phyloP scores from a whole-genome alignment of 1,284 basidiomycete species.

The Leccinum pallidistipes region DNA sequence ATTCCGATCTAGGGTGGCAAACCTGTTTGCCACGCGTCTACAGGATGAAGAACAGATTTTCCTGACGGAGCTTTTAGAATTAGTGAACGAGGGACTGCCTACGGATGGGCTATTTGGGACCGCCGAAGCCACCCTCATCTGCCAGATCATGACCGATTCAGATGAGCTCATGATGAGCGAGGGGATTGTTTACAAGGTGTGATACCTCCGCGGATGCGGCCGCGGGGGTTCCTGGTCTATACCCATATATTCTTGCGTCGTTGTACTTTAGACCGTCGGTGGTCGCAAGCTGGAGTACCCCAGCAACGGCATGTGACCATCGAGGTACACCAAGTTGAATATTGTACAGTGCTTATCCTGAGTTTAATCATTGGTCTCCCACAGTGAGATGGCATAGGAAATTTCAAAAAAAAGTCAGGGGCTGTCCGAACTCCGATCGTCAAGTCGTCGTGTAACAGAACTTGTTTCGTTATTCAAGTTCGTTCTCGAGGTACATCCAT shows the following conservation, averaged over 20 bases:
- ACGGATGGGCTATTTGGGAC: slow-evolving; percentile 75
- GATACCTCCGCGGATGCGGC: slow-evolving; percentile 17
- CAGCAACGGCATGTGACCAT: neutral
- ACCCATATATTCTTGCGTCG: neutral
- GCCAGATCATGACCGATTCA: slow-evolving; percentile 76
- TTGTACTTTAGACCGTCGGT: neutral
- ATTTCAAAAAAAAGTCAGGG: too few relatives aligned
- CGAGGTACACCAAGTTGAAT: neutral
- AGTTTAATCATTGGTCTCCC: neutral
- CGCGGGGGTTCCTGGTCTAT: neutral
- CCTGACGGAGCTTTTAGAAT: slow-evolving; percentile 68
- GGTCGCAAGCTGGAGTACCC: neutral
- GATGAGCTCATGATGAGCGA: slow-evolving; percentile 91
- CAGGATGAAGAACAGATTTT: slow-evolving; percentile 78
- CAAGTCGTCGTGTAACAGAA: neutral
- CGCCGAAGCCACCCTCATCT: slow-evolving; percentile 76
- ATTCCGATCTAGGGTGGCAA: slow-evolving; percentile 76
- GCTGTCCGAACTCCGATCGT: too few relatives aligned
- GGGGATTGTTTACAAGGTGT: slow-evolving; percentile 76
- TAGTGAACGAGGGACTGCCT: slow-evolving; percentile 78
- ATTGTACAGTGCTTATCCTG: neutral
- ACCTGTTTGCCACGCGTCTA: slow-evolving; percentile 66
- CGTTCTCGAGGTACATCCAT: neutral
- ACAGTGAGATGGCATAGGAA: neutral
- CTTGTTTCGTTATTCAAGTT: neutral